Percentiles rank a stretch among this genome's conserved stretches.
phyloP scores from a whole-genome alignment of 495 filamentous ascomycete genomes.

The Podospora fimiseda region DNA sequence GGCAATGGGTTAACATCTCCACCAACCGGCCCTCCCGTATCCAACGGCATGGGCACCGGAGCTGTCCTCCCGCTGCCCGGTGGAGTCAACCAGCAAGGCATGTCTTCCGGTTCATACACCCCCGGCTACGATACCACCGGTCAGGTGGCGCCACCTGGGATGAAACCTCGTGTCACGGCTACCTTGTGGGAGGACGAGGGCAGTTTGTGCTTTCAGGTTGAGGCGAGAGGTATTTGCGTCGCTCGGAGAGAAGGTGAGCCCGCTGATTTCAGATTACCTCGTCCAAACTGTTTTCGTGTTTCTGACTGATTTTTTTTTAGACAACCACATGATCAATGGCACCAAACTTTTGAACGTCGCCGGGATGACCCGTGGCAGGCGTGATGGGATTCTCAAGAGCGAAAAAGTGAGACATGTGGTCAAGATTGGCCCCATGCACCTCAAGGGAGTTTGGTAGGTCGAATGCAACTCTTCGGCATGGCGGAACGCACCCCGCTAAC shows the following conservation, averaged over 20 bases:
- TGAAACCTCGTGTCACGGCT: constrained; percentile 96
- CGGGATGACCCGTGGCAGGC: constrained; percentile 92
- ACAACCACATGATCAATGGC: constrained; percentile 99
- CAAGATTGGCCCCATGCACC: constrained; percentile 98
- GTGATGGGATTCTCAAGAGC: constrained; percentile 96
- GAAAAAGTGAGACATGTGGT: constrained; percentile 95
- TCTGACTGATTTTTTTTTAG: constrained; percentile 47
- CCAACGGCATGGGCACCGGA: constrained; percentile 56
- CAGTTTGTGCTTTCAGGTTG: constrained; percentile 95
- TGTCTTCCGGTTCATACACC: constrained; percentile 42
- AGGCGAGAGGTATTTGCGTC: constrained; percentile 93
- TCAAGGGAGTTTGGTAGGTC: constrained; percentile 95
- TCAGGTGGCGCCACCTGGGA: constrained; percentile 90
- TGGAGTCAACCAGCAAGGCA: constrained; percentile 42
- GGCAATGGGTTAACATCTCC: constrained; percentile 69
- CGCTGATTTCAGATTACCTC: too few relatives aligned
- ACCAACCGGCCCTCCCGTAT: constrained; percentile 58
- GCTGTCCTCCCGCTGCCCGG: constrained; percentile 64
- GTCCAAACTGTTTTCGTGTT: too few relatives aligned
- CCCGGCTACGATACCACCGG: constrained; percentile 79
- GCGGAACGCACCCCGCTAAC: constrained; percentile 3
- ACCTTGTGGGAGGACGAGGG: constrained; percentile 99
- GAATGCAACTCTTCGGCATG: neutral
- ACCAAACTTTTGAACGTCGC: constrained; percentile 96
- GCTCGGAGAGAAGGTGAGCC: constrained; percentile 88